These are phyloP conservation scores for Whalleya microplaca DNA, from an alignment of 2,329 filamentous ascomycete genomes.

Conservation along the genomic window DNA sequence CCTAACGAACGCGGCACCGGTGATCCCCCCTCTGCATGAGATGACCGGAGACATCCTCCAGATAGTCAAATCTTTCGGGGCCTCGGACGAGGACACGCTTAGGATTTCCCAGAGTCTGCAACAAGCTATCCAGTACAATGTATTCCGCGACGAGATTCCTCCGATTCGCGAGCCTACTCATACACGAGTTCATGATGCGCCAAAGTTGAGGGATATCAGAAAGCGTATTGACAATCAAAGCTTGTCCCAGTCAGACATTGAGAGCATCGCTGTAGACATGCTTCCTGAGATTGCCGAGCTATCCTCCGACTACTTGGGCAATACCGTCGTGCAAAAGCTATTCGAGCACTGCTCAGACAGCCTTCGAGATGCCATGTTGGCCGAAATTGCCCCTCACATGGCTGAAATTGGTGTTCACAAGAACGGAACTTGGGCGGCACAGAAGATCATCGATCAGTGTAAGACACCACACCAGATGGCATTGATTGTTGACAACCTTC, in stretches of 20 bases:
- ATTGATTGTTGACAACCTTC: slow-evolving; percentile 81
- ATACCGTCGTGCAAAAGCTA: slow-evolving; percentile 98
- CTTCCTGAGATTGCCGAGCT: slow-evolving; percentile 94
- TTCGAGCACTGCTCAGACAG: slow-evolving; percentile 95
- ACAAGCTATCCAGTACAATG: slow-evolving; percentile 73
- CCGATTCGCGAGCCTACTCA: slow-evolving; percentile 85
- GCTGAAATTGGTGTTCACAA: slow-evolving; percentile 98
- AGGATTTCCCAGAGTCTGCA: slow-evolving; percentile 77
- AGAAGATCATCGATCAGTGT: slow-evolving; percentile 98
- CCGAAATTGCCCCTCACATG: slow-evolving; percentile 85
- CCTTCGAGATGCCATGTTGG: slow-evolving; percentile 88
- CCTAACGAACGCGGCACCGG: slow-evolving; percentile 55
- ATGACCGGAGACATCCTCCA: slow-evolving; percentile 81
- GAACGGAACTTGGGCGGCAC: slow-evolving; percentile 98
- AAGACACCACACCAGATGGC: slow-evolving; percentile 82
- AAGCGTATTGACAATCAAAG: slow-evolving; percentile 97
- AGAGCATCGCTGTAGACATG: slow-evolving; percentile 91
- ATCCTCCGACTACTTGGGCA: slow-evolving; percentile 93
- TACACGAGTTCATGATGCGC: slow-evolving; percentile 88
- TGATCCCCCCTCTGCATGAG: slow-evolving; percentile 73
- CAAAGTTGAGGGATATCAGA: slow-evolving; percentile 90
- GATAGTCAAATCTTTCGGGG: slow-evolving; percentile 89
- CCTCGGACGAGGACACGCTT: slow-evolving; percentile 74
- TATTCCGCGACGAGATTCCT: slow-evolving; percentile 83
- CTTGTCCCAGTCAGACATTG: slow-evolving; percentile 83